Base-by-base conservation (phyloP, 345 rosid genomes). In the Cardamine chenopodiifolia region DNA sequence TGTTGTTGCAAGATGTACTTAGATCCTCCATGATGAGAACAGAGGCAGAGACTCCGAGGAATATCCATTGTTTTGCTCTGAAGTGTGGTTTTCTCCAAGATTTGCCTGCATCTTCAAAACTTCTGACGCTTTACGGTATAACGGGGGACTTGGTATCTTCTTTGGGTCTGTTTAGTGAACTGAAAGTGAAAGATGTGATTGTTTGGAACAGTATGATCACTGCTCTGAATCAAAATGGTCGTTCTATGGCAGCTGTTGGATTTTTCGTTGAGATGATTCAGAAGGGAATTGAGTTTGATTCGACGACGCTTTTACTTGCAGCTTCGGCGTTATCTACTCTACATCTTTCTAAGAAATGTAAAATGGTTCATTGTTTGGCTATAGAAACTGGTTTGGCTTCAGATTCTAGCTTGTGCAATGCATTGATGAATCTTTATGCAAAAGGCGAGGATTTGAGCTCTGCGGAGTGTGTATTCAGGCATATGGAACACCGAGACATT, bases 141-240 rank as follows among this genome's bases (percentile, higher is more conserved):
- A 78, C 62, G 0, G 79, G 83, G 5, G 80, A 83, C 52, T 73
- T 82, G 1, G 39, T 55, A 32, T 79, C 81, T 52, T 80, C 83
- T 1, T 40, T 35, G 72, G 76, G 66, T 61, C 68, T 86, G 63
- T 88, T 86, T 79, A 50, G 64, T 56, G 91, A 84, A 65, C 28
- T 70, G 55, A 19, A 52, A 37, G 45, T 74, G 42, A 85, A 74
- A 81, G 94, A 89, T 71, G 80, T 72, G 47, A 72, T 89, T 78
- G n/a, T 78, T 68, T 82, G 84, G 84, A 88, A 88, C 39, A 83
- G 89, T 57, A 82, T 88, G 85, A 84, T 87, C 78, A 83, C 86
- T 75, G 85, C 81, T 49, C 75, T 80, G 20, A 66, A 70, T 66
- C 83, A 82, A 11, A 88, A 85, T 75, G 59, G 71, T 63, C 63